Conservation (phyloP, 2,329 filamentous ascomycete species). For the Xenoacremonium recifei region DNA sequence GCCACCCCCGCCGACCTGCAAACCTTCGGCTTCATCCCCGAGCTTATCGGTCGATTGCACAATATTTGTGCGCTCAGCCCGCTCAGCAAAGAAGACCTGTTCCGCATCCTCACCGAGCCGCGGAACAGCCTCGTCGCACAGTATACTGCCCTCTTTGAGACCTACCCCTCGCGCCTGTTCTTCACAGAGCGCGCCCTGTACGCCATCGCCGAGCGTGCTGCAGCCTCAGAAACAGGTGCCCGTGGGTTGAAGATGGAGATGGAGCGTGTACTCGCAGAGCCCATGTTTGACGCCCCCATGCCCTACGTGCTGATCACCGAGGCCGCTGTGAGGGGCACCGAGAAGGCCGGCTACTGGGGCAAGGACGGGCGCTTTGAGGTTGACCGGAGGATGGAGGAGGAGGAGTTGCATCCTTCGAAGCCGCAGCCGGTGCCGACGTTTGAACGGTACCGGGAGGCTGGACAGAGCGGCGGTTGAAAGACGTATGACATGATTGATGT, state of each 20-base stretch:
- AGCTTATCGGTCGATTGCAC: constrained; percentile 93
- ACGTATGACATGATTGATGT: background rate
- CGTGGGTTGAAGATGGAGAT: constrained; percentile 77
- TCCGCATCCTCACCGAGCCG: constrained; percentile 89
- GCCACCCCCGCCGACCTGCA: constrained; percentile 75
- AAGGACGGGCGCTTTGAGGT: constrained; percentile 70
- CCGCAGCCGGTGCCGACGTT: constrained; percentile 28
- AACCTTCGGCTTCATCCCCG: constrained; percentile 86
- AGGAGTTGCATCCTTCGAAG: constrained; percentile 41
- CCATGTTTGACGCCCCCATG: constrained; percentile 79
- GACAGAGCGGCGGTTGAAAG: constrained; percentile 44
- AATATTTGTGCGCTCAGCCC: constrained; percentile 84
- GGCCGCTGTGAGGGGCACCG: constrained; percentile 61
- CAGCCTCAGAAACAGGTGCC: constrained; percentile 68
- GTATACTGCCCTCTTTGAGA: constrained; percentile 83
- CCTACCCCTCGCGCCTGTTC: constrained; percentile 73
- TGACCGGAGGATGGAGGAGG: constrained; percentile 65
- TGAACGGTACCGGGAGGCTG: constrained; percentile 45
- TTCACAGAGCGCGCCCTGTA: constrained; percentile 82
- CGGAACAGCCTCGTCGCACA: constrained; percentile 85
- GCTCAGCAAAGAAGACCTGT: constrained; percentile 65
- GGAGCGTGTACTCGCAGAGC: constrained; percentile 74
- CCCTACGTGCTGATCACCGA: constrained; percentile 75
- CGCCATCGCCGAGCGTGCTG: constrained; percentile 71
- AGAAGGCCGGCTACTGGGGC: constrained; percentile 62